Base-by-base conservation (phyloP, 1,284 basidiomycete species). In the Singerocomus inundabilis region DNA sequence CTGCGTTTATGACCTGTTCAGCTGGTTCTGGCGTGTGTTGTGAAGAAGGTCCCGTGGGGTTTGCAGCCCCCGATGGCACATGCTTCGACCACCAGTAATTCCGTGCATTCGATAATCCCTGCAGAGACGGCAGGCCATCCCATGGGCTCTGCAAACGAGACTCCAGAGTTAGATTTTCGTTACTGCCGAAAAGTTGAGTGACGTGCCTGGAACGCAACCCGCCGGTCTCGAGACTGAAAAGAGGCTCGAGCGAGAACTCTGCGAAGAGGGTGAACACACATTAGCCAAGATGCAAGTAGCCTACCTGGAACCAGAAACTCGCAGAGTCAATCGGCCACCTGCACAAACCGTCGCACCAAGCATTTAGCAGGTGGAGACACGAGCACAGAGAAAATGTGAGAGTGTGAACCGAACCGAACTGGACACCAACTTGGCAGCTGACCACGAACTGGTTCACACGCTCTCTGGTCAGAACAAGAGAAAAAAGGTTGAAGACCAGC, bases 1-100 rank as follows among this genome's bases (percentile, higher is more conserved):
- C 29, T 21, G 29, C 28, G 36, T 13, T 21, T 39, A 21, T 37
- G 24, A 32, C 11, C 8, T 25, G 25, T 16, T 35, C 30, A 29
- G 32, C 42, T 24, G 52, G 33, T 31, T 57, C 60, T 28, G 47
- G 41, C 6, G 12, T 4, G 12, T 32, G 16, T 30, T 41, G 49
- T 29, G 41, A n/a, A 38, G 29, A 26, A 7, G 47, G 29, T 47
- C 25, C 40, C 9, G 29, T 16, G 8, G 28, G 10, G 37, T 26
- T 36, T 24, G 30, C 38, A 31, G 18, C 40, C 33, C 37, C 46
- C 15, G 52, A 28, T 25, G 44, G 8, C 0, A 52, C 28, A 38
- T 68, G 48, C 39, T 59, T 67, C 2, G 65, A 66, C 65, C 64
- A 67, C 68, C 66, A 70, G 49, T 57, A 70, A 48, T 50, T 70